A percentile compares a stretch with the other conserved stretches of the same genome.
These are phyloP conservation scores for Malus sieversii DNA, from an alignment of 306 rosid genomes.

Conservation along the genomic window DNA sequence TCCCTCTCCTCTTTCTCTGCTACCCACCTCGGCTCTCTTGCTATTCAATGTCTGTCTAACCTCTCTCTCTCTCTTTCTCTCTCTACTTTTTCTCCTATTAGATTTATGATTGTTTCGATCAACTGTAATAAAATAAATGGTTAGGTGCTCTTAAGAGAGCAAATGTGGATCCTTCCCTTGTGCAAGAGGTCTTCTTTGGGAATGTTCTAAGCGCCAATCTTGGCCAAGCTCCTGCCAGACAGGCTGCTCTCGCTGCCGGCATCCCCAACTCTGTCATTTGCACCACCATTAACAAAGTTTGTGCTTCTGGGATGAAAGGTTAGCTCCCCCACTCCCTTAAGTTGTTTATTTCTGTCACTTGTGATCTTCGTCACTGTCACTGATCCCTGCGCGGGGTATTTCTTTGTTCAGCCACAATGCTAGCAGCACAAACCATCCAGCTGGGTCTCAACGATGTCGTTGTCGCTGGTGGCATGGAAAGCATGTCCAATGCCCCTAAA, in stretches of 20 bases:
- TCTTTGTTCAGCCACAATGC: slow-evolving; percentile 61
- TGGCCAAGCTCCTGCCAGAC: slow-evolving; percentile 97
- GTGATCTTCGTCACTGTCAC: not conserved
- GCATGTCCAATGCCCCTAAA: slow-evolving; percentile 94
- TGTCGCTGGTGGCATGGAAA: slow-evolving; percentile 94
- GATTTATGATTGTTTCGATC: too few species aligned
- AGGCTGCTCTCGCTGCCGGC: slow-evolving; percentile 89
- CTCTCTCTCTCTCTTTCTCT: not conserved
- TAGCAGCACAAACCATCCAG: slow-evolving; percentile 83
- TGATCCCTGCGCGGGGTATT: not conserved
- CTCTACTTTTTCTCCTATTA: not conserved
- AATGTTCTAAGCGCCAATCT: slow-evolving; percentile 87
- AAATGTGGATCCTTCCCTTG: slow-evolving; percentile 67
- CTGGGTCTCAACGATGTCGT: slow-evolving; percentile 60
- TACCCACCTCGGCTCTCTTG: slow-evolving; percentile 70
- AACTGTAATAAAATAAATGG: not conserved
- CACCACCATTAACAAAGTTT: slow-evolving; percentile 88
- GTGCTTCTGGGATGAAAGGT: slow-evolving; percentile 93
- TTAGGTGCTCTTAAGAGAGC: slow-evolving; percentile 83
- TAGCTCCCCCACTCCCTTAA: not conserved
- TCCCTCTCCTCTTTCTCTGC: slow-evolving; percentile 81
- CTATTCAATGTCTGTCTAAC: slow-evolving; percentile 38
- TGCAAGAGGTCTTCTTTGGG: slow-evolving; percentile 92
- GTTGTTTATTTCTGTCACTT: not conserved
- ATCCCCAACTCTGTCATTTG: slow-evolving; percentile 74